A percentile compares a stretch with the other conserved stretches of the same genome.
Evolutionary conservation across 495 filamentous ascomycete genomes (phyloP).

Genomic region (Pseudotulostoma volvatum): DNA sequence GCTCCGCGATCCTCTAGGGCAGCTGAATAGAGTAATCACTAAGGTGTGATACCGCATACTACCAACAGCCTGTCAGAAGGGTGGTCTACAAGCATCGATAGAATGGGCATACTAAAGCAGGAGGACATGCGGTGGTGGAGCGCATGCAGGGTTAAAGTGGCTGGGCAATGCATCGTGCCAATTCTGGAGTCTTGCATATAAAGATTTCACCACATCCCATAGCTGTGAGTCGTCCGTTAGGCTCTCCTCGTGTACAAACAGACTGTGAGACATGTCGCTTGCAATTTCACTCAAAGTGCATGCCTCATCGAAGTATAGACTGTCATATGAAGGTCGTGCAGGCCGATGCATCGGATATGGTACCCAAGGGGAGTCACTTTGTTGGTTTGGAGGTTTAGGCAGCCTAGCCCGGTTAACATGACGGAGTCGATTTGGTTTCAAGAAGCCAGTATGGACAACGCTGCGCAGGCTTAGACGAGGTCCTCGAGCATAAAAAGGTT

Average conservation of each 20-base stretch:
- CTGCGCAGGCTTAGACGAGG: slow-evolving; percentile 7
- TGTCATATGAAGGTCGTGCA: slow-evolving; percentile 16
- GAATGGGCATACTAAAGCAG: slow-evolving; percentile 17
- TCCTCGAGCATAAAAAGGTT: background rate
- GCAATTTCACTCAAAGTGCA: slow-evolving; percentile 27
- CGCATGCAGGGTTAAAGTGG: slow-evolving; percentile 10
- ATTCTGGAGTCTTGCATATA: slow-evolving; percentile 18
- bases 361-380: slow-evolving; percentile 14
- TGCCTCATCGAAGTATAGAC: slow-evolving; percentile 24
- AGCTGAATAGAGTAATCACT: slow-evolving; percentile 25
- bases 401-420: slow-evolving; percentile 21
- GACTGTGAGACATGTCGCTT: slow-evolving; percentile 24
- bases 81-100: too few species aligned
- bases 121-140: slow-evolving; percentile 23
- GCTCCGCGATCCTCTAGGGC: slow-evolving; percentile 7
- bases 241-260: slow-evolving; percentile 15
- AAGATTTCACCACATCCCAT: slow-evolving; percentile 13
- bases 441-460: slow-evolving; percentile 26
- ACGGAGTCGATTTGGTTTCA: slow-evolving; percentile 22
- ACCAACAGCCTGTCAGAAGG: too few species aligned
- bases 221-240: slow-evolving; percentile 1
- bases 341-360: slow-evolving; percentile 26
- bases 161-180: slow-evolving; percentile 23
- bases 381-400: slow-evolving; percentile 4
- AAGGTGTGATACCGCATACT: slow-evolving; percentile 28